These are phyloP conservation scores for Boletus sp. DNA, from an alignment of 768 basidiomycete species.

Conservation along the genomic window DNA sequence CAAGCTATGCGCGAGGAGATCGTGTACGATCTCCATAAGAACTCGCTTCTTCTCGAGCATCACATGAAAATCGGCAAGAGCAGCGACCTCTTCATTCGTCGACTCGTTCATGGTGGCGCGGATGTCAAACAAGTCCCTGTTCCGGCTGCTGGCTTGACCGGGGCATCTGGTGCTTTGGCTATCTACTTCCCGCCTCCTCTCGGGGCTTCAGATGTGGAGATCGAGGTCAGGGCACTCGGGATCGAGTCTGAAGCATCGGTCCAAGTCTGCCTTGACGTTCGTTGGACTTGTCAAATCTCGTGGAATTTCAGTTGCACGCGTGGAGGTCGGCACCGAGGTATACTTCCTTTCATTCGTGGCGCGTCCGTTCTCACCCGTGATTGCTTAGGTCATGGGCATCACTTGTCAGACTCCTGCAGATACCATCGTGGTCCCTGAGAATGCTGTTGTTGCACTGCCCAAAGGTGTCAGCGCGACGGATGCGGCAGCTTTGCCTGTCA, in stretches of 20 bases:
- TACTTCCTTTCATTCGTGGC: background rate
- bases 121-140: conserved; percentile 17
- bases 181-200: conserved; percentile 20
- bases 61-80: conserved; percentile 27
- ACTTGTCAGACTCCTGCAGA: conserved; percentile 16
- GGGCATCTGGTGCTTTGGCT: conserved; percentile 9
- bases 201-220: conserved; percentile 17
- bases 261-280: conserved; percentile 15
- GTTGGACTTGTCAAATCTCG: conserved; percentile 19
- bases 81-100: conserved; percentile 27
- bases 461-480: conserved; percentile 11
- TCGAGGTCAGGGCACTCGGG: conserved; percentile 17
- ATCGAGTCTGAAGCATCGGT: background rate
- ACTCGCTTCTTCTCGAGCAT: conserved; percentile 26
- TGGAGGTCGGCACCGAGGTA: conserved; percentile 12
- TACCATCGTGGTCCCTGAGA: conserved; percentile 13
- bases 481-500: conserved; percentile 20
- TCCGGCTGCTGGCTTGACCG: conserved; percentile 13
- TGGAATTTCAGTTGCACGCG: conserved; percentile 2
- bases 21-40: conserved; percentile 26
- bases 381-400: conserved; percentile 17
- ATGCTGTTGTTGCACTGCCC: conserved; percentile 13
- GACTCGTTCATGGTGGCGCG: conserved; percentile 26
- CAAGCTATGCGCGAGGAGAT: conserved; percentile 20
- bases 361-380: background rate